Evolutionary conservation across 352 stramenopile species (phyloP).

Genomic region (Discostella stelligera): DNA sequence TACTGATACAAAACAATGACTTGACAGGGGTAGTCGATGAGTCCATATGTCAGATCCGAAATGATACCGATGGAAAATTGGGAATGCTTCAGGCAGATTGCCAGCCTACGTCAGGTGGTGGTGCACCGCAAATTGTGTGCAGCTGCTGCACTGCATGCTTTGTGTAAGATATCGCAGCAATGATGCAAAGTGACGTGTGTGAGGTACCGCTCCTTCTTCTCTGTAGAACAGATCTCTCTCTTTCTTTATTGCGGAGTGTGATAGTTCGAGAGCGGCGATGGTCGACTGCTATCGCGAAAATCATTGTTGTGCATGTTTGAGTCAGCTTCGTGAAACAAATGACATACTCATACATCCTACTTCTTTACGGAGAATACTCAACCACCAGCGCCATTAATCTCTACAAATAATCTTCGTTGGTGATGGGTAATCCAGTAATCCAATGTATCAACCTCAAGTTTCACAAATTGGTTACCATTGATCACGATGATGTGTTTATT

Average conservation of each 20-base stretch:
- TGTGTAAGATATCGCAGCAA: conserved; percentile 20
- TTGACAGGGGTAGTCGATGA: conserved; percentile 51
- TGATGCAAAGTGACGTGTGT: background rate
- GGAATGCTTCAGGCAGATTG: conserved; percentile 60
- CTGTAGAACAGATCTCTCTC: background rate
- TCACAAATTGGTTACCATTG: background rate
- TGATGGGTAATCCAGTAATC: background rate
- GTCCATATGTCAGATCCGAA: conserved; percentile 49
- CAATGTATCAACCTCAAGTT: too few species aligned
- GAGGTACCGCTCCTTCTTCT: background rate
- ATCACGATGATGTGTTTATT: background rate
- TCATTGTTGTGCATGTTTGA: background rate
- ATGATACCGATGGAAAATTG: conserved; percentile 47
- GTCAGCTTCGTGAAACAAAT: background rate
- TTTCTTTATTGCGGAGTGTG: background rate
- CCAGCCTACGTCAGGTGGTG: conserved; percentile 35
- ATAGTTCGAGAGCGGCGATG: background rate
- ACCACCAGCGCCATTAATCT: background rate
- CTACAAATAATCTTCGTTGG: too few species aligned
- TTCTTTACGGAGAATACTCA: background rate
- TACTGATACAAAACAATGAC: conserved; percentile 57
- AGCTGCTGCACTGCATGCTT: conserved; percentile 63
- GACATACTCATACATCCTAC: background rate
- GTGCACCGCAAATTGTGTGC: conserved; percentile 50
- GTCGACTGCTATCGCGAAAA: background rate